These are phyloP conservation scores for Trametes cingulata DNA, from an alignment of 768 basidiomycete genomes.

Conservation along the genomic window DNA sequence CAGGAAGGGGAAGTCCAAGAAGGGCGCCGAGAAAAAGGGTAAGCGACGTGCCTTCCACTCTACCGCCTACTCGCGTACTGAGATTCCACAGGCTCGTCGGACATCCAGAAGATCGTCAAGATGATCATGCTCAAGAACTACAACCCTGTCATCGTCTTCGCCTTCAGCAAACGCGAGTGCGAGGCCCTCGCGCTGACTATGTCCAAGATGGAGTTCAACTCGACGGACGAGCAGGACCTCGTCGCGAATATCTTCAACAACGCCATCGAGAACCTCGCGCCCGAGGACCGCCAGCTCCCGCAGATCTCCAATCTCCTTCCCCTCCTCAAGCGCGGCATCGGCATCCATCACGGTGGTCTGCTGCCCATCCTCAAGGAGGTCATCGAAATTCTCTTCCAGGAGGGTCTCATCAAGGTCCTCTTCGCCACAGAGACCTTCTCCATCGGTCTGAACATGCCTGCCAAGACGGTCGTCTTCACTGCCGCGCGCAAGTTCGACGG, in stretches of 20 bases:
- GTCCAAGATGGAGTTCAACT: slow-evolving; percentile 96
- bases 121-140: slow-evolving; percentile 99
- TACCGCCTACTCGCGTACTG: not conserved
- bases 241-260: slow-evolving; percentile 90
- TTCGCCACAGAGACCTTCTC: slow-evolving; percentile 99
- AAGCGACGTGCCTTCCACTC: slow-evolving; percentile 13
- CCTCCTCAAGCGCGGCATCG: slow-evolving; percentile 90
- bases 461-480: slow-evolving; percentile 98
- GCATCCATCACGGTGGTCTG: slow-evolving; percentile 97
- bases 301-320: slow-evolving; percentile 94
- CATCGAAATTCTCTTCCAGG: slow-evolving; percentile 98
- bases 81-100: slow-evolving; percentile 66
- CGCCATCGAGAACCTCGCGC: slow-evolving; percentile 85
- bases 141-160: slow-evolving; percentile 97
- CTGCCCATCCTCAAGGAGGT: slow-evolving; percentile 98
- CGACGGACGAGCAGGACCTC: slow-evolving; percentile 86
- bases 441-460: slow-evolving; percentile 98
- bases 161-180: slow-evolving; percentile 98
- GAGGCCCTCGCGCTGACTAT: slow-evolving; percentile 88
- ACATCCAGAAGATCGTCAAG: slow-evolving; percentile 96
- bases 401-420: slow-evolving; percentile 95
- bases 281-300: slow-evolving; percentile 85
- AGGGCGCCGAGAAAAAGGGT: slow-evolving; percentile 92
- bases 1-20: slow-evolving; percentile 88
- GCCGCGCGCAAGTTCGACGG: slow-evolving; percentile 96